Evolutionary conservation across 2,329 filamentous ascomycete species (phyloP).

Genomic region (Coniochaeta hoffmannii): DNA sequence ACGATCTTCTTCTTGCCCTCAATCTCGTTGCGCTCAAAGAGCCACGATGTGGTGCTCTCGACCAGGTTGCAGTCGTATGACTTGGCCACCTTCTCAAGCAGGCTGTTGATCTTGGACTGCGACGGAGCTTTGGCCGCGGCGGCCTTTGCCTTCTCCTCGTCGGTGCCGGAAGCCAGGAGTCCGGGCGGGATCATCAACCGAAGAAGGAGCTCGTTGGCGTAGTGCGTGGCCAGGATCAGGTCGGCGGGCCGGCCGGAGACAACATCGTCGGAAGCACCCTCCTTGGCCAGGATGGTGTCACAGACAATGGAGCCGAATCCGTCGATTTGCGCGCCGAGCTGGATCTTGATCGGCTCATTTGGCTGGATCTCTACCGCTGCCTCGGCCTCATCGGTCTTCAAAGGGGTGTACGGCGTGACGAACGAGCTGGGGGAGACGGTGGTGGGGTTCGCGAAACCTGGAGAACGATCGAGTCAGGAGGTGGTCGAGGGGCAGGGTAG

Average conservation of each 20-base stretch:
- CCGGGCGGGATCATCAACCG: slow-evolving; percentile 89
- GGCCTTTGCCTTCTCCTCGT: slow-evolving; percentile 94
- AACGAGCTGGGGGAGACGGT: slow-evolving; percentile 91
- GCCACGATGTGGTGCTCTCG: slow-evolving; percentile 96
- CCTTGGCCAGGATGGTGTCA: slow-evolving; percentile 74
- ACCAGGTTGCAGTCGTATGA: slow-evolving; percentile 87
- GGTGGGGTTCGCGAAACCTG: slow-evolving; percentile 86
- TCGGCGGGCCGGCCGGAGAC: slow-evolving; percentile 76
- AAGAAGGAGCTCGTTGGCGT: slow-evolving; percentile 90
- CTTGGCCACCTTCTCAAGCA: slow-evolving; percentile 89
- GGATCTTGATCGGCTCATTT: slow-evolving; percentile 89
- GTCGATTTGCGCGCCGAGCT: slow-evolving; percentile 97
- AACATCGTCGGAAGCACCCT: slow-evolving; percentile 51
- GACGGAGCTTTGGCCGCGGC: slow-evolving; percentile 73
- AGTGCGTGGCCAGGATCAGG: slow-evolving; percentile 83
- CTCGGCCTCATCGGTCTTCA: slow-evolving; percentile 80
- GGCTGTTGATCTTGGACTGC: slow-evolving; percentile 76
- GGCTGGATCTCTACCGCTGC: slow-evolving; percentile 72
- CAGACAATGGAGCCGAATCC: slow-evolving; percentile 95
- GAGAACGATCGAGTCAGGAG: slow-evolving; percentile 4
- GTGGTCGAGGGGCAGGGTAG: background rate
- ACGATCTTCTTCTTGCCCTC: slow-evolving; percentile 98
- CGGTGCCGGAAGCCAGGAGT: slow-evolving; percentile 70
- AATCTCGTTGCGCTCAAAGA: slow-evolving; percentile 95
- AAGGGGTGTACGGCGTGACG: slow-evolving; percentile 93